Evolutionary conservation across 2,329 filamentous ascomycete genomes (phyloP).

Genomic region (Xylaria hypoxylon): DNA sequence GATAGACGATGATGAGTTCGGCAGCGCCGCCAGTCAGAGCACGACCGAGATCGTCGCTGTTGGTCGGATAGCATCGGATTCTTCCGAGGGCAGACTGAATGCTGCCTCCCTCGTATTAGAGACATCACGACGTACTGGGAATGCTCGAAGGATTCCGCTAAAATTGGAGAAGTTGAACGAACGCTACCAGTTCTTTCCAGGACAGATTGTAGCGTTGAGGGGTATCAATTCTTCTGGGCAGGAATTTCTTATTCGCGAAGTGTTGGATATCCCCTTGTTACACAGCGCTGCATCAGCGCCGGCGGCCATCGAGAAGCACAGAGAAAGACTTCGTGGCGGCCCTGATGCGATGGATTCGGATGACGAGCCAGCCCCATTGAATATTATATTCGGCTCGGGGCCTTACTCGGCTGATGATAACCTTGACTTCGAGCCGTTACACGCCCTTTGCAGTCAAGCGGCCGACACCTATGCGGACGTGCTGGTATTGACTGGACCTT

Average conservation of each 20-base stretch:
- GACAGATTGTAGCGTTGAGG: slow-evolving; percentile 88
- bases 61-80: slow-evolving; percentile 90
- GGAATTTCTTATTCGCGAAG: slow-evolving; percentile 82
- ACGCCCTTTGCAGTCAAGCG: slow-evolving; percentile 82
- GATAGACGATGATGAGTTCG: slow-evolving; percentile 83
- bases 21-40: slow-evolving; percentile 85
- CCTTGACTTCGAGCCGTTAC: slow-evolving; percentile 87
- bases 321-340: slow-evolving; percentile 74
- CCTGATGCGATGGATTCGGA: slow-evolving; percentile 73
- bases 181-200: slow-evolving; percentile 87
- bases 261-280: slow-evolving; percentile 80
- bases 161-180: slow-evolving; percentile 75
- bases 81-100: slow-evolving; percentile 87
- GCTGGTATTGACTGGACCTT: slow-evolving; percentile 85
- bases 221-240: slow-evolving; percentile 89
- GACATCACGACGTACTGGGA: slow-evolving; percentile 84
- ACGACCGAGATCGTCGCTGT: slow-evolving; percentile 90
- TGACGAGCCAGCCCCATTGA: slow-evolving; percentile 73
- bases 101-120: slow-evolving; percentile 87
- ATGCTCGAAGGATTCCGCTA: slow-evolving; percentile 82
- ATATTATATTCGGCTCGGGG: slow-evolving; percentile 81
- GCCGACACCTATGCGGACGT: slow-evolving; percentile 80
- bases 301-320: slow-evolving; percentile 73
- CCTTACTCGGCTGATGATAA: slow-evolving; percentile 95
- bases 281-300: slow-evolving; percentile 78